These are phyloP conservation scores for Solanum microdontum DNA, from an alignment of 257 asterid genomes.

Conservation along the genomic window DNA sequence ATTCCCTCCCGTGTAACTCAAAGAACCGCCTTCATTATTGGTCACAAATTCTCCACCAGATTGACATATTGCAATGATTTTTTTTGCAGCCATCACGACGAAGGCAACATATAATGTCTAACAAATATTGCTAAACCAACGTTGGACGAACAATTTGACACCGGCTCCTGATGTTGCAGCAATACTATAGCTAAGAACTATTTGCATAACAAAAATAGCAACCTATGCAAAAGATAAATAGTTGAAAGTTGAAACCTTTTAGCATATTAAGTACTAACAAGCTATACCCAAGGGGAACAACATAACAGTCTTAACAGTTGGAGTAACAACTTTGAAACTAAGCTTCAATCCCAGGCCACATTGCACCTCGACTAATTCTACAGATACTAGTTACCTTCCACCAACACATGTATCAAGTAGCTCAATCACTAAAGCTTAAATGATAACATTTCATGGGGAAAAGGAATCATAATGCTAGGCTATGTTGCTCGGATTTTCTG, in stretches of 20 bases:
- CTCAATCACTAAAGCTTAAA: not conserved
- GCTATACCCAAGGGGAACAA: not conserved
- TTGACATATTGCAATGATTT: constrained; percentile 84
- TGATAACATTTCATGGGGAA: not conserved
- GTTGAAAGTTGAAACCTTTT: not conserved
- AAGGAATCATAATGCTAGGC: not conserved
- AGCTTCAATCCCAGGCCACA: not conserved
- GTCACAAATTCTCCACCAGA: constrained; percentile 87
- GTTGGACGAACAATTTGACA: not conserved
- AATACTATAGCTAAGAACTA: not conserved
- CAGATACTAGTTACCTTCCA: not conserved
- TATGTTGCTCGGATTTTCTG: not conserved
- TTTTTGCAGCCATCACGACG: constrained; percentile 46
- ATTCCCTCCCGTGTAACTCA: constrained; percentile 75
- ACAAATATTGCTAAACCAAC: not conserved
- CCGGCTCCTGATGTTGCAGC: not conserved
- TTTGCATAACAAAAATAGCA: not conserved
- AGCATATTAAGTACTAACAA: not conserved
- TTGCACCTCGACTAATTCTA: not conserved
- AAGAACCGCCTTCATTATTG: constrained; percentile 61
- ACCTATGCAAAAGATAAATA: not conserved
- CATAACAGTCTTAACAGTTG: not conserved
- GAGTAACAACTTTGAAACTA: not conserved
- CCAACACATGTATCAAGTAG: not conserved
- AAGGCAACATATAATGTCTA: not conserved